Base-by-base conservation (phyloP, 2,329 filamentous ascomycete species). In the Paecilomyces niveus region DNA sequence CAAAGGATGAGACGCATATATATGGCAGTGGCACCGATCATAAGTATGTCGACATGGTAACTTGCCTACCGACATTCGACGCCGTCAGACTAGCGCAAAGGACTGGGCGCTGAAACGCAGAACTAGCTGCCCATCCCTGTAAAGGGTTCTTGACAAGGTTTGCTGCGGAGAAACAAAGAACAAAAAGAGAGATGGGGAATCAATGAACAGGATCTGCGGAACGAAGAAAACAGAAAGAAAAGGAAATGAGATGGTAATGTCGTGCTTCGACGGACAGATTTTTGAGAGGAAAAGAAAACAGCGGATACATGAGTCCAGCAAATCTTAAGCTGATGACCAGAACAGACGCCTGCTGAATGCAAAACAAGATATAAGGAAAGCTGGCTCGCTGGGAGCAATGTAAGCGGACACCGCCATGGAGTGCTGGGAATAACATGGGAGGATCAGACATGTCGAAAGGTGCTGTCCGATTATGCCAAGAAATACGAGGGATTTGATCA, bases 321-420 rank as follows among this genome's bases (percentile, higher is more conserved):
- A 62, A 64, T 65, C 61, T 65, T 62, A 63, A 45, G 67, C 68
- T 69, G 67, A 68, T 67, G 58, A 66, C 65, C 65, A 68, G 66
- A 64, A 67, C 63, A 66, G 68, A 74, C 72, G 72, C 72, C 72
- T 70, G 69, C 69, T 59, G 66, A 65, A 75, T 74, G 72, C 72
- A 72, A 66, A 58, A 65, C 59, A 61, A 65, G 63, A 65, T 64
- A 60, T 59, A 66, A 62, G 58, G 63, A 64, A 53, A 58, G 35
- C 61, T 57, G 57, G 63, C 67, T 70, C 68, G 55, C 66, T 70
- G 31, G 64, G 68, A 70, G 67, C 62, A 61, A 54, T 54, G 54
- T 58, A 61, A 58, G 59, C 58, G 57, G 56, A 54, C 60, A 57
- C 59, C 54, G 57, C 58, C 61, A 60, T 33, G 26, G 52, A 55